Base-by-base conservation (phyloP, 2,329 filamentous ascomycete genomes). In the Aureobasidium mangrovei region DNA sequence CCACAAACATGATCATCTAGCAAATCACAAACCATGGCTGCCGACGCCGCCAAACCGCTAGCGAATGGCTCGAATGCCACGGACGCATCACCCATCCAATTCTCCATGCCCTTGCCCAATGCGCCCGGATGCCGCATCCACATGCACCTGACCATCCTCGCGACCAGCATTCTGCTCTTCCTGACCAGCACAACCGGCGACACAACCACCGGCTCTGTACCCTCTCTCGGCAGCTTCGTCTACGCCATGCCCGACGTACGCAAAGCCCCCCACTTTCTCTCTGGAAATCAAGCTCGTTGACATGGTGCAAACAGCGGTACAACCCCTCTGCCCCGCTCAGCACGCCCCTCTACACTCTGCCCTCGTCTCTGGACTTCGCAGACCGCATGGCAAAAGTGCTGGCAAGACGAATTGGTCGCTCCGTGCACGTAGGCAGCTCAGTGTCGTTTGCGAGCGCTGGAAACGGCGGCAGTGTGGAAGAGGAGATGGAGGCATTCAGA, bases 381-480 rank as follows among this genome's bases (percentile, higher is more conserved):
- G 88, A 84, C 1, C 82, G 93, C 4, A 72, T 96, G 57, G 88
- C 93, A 1, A 93, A 88, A 68, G 78, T 95, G 2, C 71, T 97
- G 10, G 87, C 86, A n/a, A 81, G 82, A 53, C 85, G 81, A 61
- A 80, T 84, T 29, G 74, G 77, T 32, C 80, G 83, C 58, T 90
- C 90, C 0, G 84, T 88, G n/a, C 97, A 96, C 67, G 88, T 97
- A 18, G 88, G 88, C 26, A 94, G 88, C 66, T 95, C 90, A 33
- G 82, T 94, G 63, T 88, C 84, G 60, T 82, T 96, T 59, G 80
- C 80, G 10, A 82, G 77, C 63, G 79, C 84, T 4, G 86, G 84
- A 2, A 80, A 90, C 63, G 89, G 89, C 7, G 86, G 89, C 24
- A 86, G 83, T 0, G 82, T 91, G 5, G 91, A 96, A 66, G 93